Evolutionary conservation across 768 basidiomycete genomes (phyloP), one percentile per base, ranked within the genome.

Genomic region (Rhizopogon vulgaris): DNA sequence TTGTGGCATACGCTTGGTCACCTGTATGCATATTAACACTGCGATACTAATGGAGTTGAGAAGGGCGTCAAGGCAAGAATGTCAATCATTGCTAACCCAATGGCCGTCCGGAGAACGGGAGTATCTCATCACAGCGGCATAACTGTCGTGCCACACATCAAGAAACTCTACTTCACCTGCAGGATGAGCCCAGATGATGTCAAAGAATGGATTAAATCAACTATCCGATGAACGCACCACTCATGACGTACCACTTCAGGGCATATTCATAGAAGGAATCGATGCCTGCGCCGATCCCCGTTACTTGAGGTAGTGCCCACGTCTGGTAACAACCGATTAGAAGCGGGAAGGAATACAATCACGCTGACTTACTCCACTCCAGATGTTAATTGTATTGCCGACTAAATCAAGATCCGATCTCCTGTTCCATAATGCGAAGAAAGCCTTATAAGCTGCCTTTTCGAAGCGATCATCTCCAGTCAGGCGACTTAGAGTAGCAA

Each of bases 191-290:
- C 17, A 49, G 52, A 46, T 41, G 43, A 28, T 32, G 27, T 49
- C 51, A 39, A 24, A 15, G 66, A 60, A 42, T 67, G 65, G n/a
- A 63, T 15, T 37, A 41, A 27, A 37, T 11, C 24, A 28, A 49
- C 38, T 3, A 28, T 32, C 12, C 9, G 15, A 42, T 42, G 15
- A 38, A 66, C 73, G 34, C 57, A 86, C 87, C 86, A 60, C 88
- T 91, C 62, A 93, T 62, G 38, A 95, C 84, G 63, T 94, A 93
- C 83, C 91, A 92, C 62, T 94, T 94, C 40, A 94, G 68, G 10
- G 92, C 89, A 67, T 94, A 94, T 64, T 99, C 96, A 63, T 88
- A 94, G 66, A 95, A 96, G 3, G 90, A 93, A 65, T 98, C 96
- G 39, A 96, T 84, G 1, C 96, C 96, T 6, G 96, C 96, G 24